Evolutionary conservation across 129 eudicot species (phyloP), one percentile per base, ranked within the genome.

Genomic region (Centella asiatica): DNA sequence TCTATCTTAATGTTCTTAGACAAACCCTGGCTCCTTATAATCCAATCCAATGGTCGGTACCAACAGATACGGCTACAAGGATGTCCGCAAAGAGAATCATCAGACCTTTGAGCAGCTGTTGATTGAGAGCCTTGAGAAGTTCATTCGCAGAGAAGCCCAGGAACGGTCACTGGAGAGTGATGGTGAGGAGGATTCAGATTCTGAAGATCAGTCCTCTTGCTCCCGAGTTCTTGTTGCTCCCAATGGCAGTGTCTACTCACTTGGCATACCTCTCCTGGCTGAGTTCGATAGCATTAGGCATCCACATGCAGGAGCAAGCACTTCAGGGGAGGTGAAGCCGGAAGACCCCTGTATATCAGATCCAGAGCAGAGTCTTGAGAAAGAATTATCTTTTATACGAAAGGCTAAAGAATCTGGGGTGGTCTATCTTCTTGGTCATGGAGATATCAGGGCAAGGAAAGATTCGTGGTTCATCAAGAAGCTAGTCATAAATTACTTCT

Each of bases 391-490:
- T 13, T 80, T 92, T 73, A 69, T 92, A 68, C 89, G 69, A 58
- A 72, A 74, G 74, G 98, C 98, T 27, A 92, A 92, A 72, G 95
- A 92, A 77, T 87, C 90, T 0, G 98, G 98, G 57, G 83, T 92
- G 14, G 96, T 92, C 57, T 92, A 92, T 77, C 98, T 92, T 71
- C 95, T 92, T 10, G 98, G 98, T 29, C 98, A 87, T 63, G 98
- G 95, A 24, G 83, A 84, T 54, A 92, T 92, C 26, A 69, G 95
- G 61, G 98, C 98, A 11, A 80, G 85, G 55, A 92, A 92, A 61
- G 95, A 92, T 55, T 92, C 98, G 0, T 92, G 98, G 96, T 92
- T 92, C 54, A 26, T 83, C 18, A 90, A 87, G 74, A 90, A 90
- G 70, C 73, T 90, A 33, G 85, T 86, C 47, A 88, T 90, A 13